phyloP scores from a whole-genome alignment of 768 basidiomycete species.

The Termitomyces eurrhizus region DNA sequence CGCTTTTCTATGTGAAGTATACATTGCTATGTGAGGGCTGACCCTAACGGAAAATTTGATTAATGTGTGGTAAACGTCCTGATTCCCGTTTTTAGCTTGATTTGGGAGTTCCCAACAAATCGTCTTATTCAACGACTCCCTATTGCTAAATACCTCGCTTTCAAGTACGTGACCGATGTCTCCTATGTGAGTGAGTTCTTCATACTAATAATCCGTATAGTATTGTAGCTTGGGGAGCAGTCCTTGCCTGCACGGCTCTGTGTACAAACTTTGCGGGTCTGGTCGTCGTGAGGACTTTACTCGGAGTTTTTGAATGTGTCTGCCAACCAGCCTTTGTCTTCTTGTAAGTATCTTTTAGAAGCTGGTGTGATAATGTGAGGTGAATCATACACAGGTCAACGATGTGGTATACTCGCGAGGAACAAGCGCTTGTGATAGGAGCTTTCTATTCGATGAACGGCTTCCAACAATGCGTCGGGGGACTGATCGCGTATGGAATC shows the following conservation, averaged over 20 bases:
- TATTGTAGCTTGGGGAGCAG: constrained; percentile 39
- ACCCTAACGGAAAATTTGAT: neutral
- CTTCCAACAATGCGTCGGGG: constrained; percentile 45
- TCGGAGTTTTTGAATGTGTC: constrained; percentile 44
- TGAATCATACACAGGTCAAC: constrained; percentile 30
- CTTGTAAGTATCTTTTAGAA: constrained; percentile 23
- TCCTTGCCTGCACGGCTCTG: constrained; percentile 45
- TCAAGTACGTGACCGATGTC: constrained; percentile 28
- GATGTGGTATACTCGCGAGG: constrained; percentile 50
- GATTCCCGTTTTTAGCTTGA: constrained; percentile 20
- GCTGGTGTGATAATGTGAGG: neutral
- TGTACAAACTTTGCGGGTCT: constrained; percentile 41
- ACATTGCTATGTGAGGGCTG: constrained; percentile 33
- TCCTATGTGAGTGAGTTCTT: neutral
- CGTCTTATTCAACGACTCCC: constrained; percentile 44
- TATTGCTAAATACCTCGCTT: constrained; percentile 45
- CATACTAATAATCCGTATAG: constrained; percentile 12
- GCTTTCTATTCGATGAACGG: constrained; percentile 46
- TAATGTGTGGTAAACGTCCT: neutral
- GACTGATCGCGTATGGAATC: constrained; percentile 47
- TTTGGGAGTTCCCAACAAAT: constrained; percentile 48
- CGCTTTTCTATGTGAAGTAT: constrained; percentile 22
- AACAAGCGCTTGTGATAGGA: constrained; percentile 44
- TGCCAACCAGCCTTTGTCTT: constrained; percentile 47
- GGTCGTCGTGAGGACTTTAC: constrained; percentile 42